A percentile compares a stretch with the other conserved stretches of the same genome.
phyloP scores from a whole-genome alignment of 805 yeast genomes.

The Hanseniaspora lachancei region DNA sequence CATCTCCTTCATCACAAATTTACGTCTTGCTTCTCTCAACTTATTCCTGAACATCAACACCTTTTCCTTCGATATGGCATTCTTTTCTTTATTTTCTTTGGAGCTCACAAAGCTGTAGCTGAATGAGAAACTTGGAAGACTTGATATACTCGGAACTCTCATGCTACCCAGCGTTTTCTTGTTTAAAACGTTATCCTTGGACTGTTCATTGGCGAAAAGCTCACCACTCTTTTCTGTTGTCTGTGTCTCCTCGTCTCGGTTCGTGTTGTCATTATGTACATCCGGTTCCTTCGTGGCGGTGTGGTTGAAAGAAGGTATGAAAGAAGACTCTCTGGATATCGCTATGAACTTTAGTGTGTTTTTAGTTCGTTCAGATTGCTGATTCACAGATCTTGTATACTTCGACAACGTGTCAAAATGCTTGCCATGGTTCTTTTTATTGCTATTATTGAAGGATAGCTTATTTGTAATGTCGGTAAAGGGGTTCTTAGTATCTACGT shows the following conservation, averaged over 20 bases:
- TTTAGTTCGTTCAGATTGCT: slow-evolving; percentile 6
- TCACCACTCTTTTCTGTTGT: background rate
- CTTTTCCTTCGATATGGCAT: background rate
- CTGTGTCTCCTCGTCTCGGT: slow-evolving; percentile 5
- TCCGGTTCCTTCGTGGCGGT: background rate
- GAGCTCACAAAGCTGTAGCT: slow-evolving; percentile 9
- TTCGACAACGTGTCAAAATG: background rate
- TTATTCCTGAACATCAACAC: background rate
- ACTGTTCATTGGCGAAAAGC: background rate
- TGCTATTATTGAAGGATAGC: background rate
- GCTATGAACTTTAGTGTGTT: slow-evolving; percentile 1
- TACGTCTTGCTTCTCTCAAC: background rate
- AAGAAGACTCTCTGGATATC: background rate
- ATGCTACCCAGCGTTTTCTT: background rate
- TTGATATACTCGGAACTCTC: background rate
- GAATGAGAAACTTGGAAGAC: slow-evolving; percentile 11
- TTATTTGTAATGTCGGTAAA: background rate
- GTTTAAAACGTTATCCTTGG: background rate
- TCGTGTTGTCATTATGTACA: background rate
- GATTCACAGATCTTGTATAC: slow-evolving; percentile 3
- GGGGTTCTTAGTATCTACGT: background rate
- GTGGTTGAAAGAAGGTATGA: background rate
- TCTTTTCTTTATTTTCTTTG: background rate
- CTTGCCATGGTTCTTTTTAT: background rate
- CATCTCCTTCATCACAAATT: background rate